Conservation (phyloP, 345 rosid species). For the Rhodamnia argentea region DNA sequence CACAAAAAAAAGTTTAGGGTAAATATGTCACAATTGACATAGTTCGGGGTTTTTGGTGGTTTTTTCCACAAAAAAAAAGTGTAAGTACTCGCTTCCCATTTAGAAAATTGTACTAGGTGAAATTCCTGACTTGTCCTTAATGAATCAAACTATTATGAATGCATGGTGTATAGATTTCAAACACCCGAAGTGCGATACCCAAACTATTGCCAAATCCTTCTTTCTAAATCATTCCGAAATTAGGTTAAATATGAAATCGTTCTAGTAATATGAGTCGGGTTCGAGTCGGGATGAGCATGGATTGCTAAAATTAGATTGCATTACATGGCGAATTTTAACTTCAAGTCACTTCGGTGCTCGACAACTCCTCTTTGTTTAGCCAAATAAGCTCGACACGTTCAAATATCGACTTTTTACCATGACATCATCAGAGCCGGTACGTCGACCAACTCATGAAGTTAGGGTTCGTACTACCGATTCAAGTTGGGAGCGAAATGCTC, state of each 20-base stretch:
- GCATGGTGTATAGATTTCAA: not conserved
- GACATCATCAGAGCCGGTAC: not conserved
- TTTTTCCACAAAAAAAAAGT: no score
- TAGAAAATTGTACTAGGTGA: not conserved
- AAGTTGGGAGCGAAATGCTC: not conserved
- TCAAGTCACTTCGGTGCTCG: not conserved
- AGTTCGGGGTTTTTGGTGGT: no score
- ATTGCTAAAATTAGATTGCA: no score
- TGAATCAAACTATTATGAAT: not conserved
- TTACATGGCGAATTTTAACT: not conserved
- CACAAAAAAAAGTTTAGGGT: no score
- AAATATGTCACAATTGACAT: no score
- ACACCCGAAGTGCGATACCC: not conserved
- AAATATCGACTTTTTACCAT: not conserved
- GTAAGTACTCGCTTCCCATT: not conserved
- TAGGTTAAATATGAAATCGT: not conserved
- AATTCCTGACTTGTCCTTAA: not conserved
- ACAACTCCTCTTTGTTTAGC: not conserved
- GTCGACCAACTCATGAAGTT: not conserved
- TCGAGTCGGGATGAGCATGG: not conserved
- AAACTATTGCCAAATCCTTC: not conserved
- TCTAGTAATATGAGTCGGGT: not conserved
- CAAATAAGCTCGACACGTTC: not conserved
- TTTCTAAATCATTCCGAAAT: not conserved
- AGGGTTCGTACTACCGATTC: not conserved